Percentiles rank a stretch among this genome's conserved stretches.
Conservation (phyloP, 306 rosid genomes). For the Lathyrus sativus region DNA sequence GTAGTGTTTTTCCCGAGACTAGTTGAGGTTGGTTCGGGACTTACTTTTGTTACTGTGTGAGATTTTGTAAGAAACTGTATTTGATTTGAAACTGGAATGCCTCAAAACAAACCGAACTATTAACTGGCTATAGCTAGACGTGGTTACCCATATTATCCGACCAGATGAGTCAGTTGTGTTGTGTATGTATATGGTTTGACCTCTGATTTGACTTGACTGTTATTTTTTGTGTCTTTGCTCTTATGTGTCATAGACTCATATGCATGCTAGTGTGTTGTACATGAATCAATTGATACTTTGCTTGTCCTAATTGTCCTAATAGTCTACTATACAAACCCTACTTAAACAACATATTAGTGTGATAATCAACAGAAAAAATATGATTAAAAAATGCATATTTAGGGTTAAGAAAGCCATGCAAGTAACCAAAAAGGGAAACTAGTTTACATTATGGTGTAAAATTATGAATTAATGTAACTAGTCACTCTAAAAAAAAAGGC, state of each 20-base stretch:
- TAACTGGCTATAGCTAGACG: not conserved
- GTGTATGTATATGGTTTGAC: slow-evolving; percentile 35
- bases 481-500: not conserved
- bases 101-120: slow-evolving; percentile 32
- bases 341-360: not conserved
- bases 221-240: slow-evolving; percentile 26
- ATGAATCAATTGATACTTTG: slow-evolving; percentile 1
- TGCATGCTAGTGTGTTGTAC: slow-evolving; percentile 17
- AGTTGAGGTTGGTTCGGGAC: slow-evolving; percentile 2
- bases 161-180: slow-evolving; percentile 13
- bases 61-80: slow-evolving; percentile 20
- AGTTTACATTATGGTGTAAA: slow-evolving; percentile 1
- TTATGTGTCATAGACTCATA: slow-evolving; percentile 1
- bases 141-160: slow-evolving; percentile 10
- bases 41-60: slow-evolving; percentile 4
- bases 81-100: slow-evolving; percentile 14
- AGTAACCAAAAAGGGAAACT: not conserved
- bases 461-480: slow-evolving; percentile 2
- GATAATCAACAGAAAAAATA: not conserved
- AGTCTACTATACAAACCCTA: not conserved
- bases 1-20: slow-evolving; percentile 36
- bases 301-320: not conserved
- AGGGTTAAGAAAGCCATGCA: not conserved
- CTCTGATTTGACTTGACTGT: slow-evolving; percentile 53
- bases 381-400: not conserved